Conservation (phyloP, 768 basidiomycete genomes). For the Chalciporus sphaerocephalus region DNA sequence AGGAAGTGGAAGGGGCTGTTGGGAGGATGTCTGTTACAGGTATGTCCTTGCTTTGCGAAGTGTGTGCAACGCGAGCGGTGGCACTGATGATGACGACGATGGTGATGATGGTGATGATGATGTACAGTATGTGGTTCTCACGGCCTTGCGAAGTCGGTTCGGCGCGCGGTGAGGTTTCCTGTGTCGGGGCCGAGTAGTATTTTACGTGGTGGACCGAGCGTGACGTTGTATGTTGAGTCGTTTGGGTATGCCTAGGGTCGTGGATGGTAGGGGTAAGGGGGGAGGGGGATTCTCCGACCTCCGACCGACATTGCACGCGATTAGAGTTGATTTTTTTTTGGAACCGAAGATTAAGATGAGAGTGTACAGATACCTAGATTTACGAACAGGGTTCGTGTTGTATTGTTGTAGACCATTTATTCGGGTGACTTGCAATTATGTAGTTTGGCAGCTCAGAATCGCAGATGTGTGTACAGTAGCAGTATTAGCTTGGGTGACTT, state of each 20-base stretch:
- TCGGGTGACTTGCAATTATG: too few relatives aligned
- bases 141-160: conserved; percentile 36
- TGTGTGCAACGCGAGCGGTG: too few relatives aligned
- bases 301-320: background rate
- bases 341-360: background rate
- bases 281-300: too few relatives aligned
- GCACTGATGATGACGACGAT: too few relatives aligned
- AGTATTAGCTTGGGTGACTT: too few relatives aligned
- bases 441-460: too few relatives aligned
- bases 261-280: background rate
- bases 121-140: conserved; percentile 47
- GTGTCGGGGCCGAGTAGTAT: conserved; percentile 25
- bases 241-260: conserved; percentile 40
- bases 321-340: background rate
- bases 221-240: conserved; percentile 36
- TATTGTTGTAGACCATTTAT: background rate
- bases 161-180: conserved; percentile 37
- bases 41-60: conserved; percentile 25
- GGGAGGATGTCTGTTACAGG: conserved; percentile 48
- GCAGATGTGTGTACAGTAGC: too few relatives aligned
- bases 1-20: conserved; percentile 33
- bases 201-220: conserved; percentile 36
- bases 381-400: background rate
- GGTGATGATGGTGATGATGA: too few relatives aligned
- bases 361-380: background rate